Percentiles rank a stretch among this genome's conserved stretches.
These are phyloP conservation scores for Mortierella sp. DNA, from an alignment of 371 early-diverging fungal species.

Conservation along the genomic window DNA sequence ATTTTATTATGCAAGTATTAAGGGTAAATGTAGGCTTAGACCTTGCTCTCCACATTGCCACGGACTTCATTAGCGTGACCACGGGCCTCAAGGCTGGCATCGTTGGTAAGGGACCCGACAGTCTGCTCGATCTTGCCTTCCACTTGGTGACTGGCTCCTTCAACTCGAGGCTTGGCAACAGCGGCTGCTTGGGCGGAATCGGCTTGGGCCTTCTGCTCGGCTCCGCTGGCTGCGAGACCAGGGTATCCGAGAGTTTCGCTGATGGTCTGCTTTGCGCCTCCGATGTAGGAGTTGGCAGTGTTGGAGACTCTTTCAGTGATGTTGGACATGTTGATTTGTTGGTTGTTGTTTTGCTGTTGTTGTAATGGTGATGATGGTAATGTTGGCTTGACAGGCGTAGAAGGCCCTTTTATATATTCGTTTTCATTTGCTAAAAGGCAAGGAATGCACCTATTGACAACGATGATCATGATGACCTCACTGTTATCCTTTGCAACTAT, in stretches of 20 bases:
- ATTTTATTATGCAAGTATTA: too few relatives aligned
- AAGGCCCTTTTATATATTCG: neutral
- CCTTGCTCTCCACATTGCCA: conserved; percentile 54
- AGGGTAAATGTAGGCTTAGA: neutral
- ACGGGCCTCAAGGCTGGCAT: conserved; percentile 55
- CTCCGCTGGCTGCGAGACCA: conserved; percentile 21
- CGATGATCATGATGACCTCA: too few relatives aligned
- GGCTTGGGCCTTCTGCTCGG: conserved; percentile 42
- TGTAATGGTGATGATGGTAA: neutral
- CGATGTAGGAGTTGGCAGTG: conserved; percentile 40
- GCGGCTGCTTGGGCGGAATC: conserved; percentile 34
- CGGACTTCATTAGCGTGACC: conserved; percentile 56
- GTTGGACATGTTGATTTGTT: conserved; percentile 11
- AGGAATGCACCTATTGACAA: too few relatives aligned
- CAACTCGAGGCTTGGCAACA: conserved; percentile 25
- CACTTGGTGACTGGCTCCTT: conserved; percentile 49
- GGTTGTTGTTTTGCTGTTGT: neutral
- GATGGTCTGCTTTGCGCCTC: conserved; percentile 46
- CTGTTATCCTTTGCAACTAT: too few relatives aligned
- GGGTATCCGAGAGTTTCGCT: conserved; percentile 36
- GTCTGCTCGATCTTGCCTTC: conserved; percentile 49
- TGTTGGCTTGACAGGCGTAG: neutral
- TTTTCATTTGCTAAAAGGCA: too few relatives aligned
- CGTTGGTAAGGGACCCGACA: conserved; percentile 54
- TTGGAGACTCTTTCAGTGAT: conserved; percentile 20